Base-by-base conservation (phyloP, 2,329 filamentous ascomycete genomes). In the Mollisia scopiformis region DNA sequence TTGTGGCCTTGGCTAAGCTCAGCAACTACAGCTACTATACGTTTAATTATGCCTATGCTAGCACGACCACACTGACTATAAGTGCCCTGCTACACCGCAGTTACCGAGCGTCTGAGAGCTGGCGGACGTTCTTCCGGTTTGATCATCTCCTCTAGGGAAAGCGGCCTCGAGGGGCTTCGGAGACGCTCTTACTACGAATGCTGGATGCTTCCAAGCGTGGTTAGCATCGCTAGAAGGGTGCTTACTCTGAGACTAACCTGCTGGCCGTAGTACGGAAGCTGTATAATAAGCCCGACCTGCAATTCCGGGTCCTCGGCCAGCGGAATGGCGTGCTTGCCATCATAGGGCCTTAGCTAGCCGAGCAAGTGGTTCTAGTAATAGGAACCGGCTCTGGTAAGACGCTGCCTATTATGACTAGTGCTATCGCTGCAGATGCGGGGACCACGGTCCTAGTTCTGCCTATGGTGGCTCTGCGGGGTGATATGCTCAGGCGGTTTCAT, bases 401-500 rank as follows among this genome's bases (percentile, higher is more conserved):
- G 4, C 28, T 65, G 5, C 13, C 57, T 23, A 11, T 61, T 23
- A 65, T 65, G 16, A 35, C 63, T 25, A 21, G 37, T 19, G 50
- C 47, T 28, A n/a, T 16, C 65, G 66, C 31, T 56, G 54, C 7
- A 31, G 37, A 61, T 60, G 35, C 57, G 30, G 16, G 53, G 47
- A 64, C 33, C 19, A 66, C 35, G 2, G 64, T 66, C 28, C 33
- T 64, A n/a, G 35, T 66, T 50, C 47, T 66, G 1, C 55, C 52
- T n/a, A 58, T 64, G 13, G 41, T 66, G 33, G 19, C 55, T 52
- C 37, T 64, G 7, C 35, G 46, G 13, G 11, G 33, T 23, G 33
- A 66, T 55, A 64, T 66, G 21, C 37, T 66, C 10, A 53, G 52
- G 52, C 58, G 58, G 39, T 62, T 58, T 55, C n/a, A 57, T n/a